Percentiles rank a stretch among this genome's conserved stretches.
Evolutionary conservation across 2,329 filamentous ascomycete species (phyloP).

Genomic region (Grosmannia huntii): DNA sequence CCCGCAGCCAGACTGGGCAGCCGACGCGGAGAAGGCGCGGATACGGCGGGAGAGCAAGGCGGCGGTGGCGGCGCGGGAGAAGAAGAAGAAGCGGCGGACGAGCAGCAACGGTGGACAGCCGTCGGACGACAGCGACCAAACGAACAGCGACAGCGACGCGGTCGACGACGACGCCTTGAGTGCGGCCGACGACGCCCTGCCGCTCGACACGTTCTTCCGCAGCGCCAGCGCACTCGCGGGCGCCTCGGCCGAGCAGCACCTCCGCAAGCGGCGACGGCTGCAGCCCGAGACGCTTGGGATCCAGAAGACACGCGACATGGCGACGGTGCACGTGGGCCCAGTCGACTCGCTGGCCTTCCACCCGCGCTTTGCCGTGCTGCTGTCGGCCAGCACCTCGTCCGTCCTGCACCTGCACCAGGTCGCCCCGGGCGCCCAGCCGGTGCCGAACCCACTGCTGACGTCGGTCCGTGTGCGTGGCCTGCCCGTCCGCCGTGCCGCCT

Average conservation of each 20-base stretch:
- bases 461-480: constrained; percentile 77
- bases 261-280: constrained; percentile 53
- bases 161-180: constrained; percentile 28
- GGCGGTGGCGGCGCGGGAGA: constrained; percentile 25
- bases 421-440: constrained; percentile 58
- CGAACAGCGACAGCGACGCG: background rate
- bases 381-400: constrained; percentile 78
- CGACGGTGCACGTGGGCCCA: constrained; percentile 62
- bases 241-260: constrained; percentile 14
- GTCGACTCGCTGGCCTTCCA: constrained; percentile 84
- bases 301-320: constrained; percentile 75
- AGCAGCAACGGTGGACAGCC: constrained; percentile 2
- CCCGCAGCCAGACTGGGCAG: constrained; percentile 48
- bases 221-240: constrained; percentile 56
- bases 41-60: constrained; percentile 30
- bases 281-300: constrained; percentile 84
- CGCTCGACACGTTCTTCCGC: constrained; percentile 68
- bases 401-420: constrained; percentile 85
- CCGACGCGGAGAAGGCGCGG: constrained; percentile 34
- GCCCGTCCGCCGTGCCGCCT: constrained; percentile 72
- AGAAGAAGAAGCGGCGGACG: background rate
- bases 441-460: constrained; percentile 78
- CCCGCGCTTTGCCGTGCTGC: constrained; percentile 72
- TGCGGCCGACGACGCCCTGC: constrained; percentile 43
- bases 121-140: background rate